Evolutionary conservation across 2,329 filamentous ascomycete genomes (phyloP).

Genomic region (Colletotrichum sp.): DNA sequence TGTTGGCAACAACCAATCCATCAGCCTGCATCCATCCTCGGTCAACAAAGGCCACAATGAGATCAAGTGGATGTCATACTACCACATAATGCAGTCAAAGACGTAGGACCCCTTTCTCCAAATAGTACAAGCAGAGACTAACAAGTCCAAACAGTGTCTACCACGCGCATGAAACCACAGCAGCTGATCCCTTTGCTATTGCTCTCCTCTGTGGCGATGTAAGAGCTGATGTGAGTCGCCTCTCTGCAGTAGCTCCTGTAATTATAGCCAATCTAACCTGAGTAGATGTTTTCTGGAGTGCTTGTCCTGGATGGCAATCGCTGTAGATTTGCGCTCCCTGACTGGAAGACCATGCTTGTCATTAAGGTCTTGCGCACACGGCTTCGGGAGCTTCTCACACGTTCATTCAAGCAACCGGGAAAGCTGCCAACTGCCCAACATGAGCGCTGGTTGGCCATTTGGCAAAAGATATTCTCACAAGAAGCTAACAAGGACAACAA

Average conservation of each 20-base stretch:
- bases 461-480: conserved; percentile 71
- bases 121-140: conserved; percentile 20
- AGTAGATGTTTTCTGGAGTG: conserved; percentile 84
- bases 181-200: conserved; percentile 81
- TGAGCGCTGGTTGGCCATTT: conserved; percentile 75
- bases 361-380: conserved; percentile 79
- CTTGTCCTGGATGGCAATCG: conserved; percentile 87
- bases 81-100: conserved; percentile 95
- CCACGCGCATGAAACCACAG: conserved; percentile 88
- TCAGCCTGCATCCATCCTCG: conserved; percentile 85
- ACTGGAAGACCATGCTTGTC: conserved; percentile 92
- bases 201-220: conserved; percentile 87
- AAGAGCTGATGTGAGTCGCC: conserved; percentile 72
- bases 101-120: conserved; percentile 53
- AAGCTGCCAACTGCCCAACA: conserved; percentile 69
- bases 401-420: conserved; percentile 71
- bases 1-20: conserved; percentile 88
- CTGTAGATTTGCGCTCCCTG: conserved; percentile 78
- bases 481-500: conserved; percentile 44
- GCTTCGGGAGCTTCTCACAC: conserved; percentile 75
- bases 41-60: conserved; percentile 78
- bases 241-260: neutral
- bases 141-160: conserved; percentile 61
- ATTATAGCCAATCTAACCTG: neutral
- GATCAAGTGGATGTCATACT: conserved; percentile 88